These are phyloP conservation scores for Lactifluus pinguis DNA, from an alignment of 768 basidiomycete species.

Conservation along the genomic window DNA sequence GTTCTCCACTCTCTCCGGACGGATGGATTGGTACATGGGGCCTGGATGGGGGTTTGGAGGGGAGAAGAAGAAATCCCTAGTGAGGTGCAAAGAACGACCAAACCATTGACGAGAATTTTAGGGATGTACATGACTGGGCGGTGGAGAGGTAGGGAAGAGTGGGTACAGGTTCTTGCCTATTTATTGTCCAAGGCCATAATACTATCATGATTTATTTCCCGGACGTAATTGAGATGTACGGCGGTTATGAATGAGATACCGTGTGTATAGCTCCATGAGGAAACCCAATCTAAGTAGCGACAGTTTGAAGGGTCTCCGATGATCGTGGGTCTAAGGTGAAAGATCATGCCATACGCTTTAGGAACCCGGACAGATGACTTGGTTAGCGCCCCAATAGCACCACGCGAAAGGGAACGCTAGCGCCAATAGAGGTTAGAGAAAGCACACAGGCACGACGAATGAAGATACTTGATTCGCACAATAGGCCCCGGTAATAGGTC, in stretches of 20 bases:
- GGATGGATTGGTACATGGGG: constrained; percentile 15
- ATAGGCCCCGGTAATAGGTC: too few relatives aligned
- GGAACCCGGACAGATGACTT: not conserved
- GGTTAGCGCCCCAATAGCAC: not conserved
- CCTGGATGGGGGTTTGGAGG: not conserved
- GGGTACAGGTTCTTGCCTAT: not conserved
- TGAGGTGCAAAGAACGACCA: not conserved
- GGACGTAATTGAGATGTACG: not conserved
- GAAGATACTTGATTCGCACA: not conserved
- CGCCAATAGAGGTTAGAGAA: not conserved
- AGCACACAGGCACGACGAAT: not conserved
- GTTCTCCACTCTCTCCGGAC: constrained; percentile 23
- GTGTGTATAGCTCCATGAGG: not conserved
- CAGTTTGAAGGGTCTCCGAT: not conserved
- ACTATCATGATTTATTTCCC: not conserved
- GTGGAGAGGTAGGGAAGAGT: too few relatives aligned
- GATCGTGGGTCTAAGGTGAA: not conserved
- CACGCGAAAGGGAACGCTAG: not conserved
- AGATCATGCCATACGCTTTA: not conserved
- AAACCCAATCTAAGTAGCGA: not conserved
- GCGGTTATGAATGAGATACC: not conserved
- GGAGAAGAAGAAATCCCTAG: not conserved
- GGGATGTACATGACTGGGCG: not conserved
- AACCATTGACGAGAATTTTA: not conserved
- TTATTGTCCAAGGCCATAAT: not conserved